Evolutionary conservation across 2,329 filamentous ascomycete species (phyloP), one percentile per base, ranked within the genome.

Genomic region (Clarireedia sp.): DNA sequence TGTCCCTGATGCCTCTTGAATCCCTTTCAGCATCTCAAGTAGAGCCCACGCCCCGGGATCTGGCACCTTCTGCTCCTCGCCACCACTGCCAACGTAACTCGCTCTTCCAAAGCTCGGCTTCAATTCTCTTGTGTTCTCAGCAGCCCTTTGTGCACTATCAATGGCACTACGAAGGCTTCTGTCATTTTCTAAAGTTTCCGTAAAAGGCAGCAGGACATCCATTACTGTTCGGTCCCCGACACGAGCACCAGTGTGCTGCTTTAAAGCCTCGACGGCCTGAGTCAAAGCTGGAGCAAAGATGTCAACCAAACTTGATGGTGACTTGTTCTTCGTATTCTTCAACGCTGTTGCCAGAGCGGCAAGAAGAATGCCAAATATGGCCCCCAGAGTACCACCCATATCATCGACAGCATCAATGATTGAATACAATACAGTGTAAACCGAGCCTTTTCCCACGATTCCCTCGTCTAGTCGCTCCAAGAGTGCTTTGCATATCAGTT

Each of bases 381-480:
- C 67, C 9, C 67, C 68, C 0, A 66, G 61, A 10, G 67, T 69
- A 8, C 67, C 68, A 9, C 67, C 67, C 68, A 70, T 70, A 19
- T 61, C 63, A 45, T 73, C 71, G 5, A 72, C 68, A 14, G 67
- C 63, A 26, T 66, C 62, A 8, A 65, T 67, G 5, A 66, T 65
- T 0, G 62, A 57, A 33, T 66, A 57, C 5, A 71, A 62, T 23
- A 69, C 64, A 14, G 60, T 55, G 29, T 68, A 60, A n/a, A 71
- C 59, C 1, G 68, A 70, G 29, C 29, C 29, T 33, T 33, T 33
- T 33, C 29, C 12, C 29, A 2, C 29, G 12, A 33, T 33, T 12
- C 29, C 29, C 10, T 33, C 29, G 29, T 33, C 29, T 10, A 33
- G 29, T 33, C 29, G 29, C 29, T 12, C 12, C 10, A 33, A 12